Conservation (phyloP, 1,139 yeast genomes). For the Geotrichum fermentans region DNA sequence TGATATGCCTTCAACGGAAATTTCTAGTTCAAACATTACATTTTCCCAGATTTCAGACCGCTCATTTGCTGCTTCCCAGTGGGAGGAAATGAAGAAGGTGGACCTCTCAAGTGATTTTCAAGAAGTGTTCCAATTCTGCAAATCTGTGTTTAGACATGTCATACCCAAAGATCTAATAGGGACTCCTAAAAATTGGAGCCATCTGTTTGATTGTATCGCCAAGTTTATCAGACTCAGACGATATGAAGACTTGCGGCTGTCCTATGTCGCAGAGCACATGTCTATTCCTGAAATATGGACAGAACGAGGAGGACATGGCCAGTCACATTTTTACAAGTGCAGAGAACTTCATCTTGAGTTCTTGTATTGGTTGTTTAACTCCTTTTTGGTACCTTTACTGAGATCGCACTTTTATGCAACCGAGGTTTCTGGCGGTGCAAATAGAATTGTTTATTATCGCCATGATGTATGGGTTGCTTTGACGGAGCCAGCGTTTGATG, state of each 20-base stretch:
- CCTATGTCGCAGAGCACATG: slow-evolving; percentile 36
- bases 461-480: slow-evolving; percentile 56
- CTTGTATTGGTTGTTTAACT: slow-evolving; percentile 54
- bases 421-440: slow-evolving; percentile 43
- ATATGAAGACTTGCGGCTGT: slow-evolving; percentile 34
- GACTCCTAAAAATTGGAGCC: slow-evolving; percentile 44
- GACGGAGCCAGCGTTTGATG: slow-evolving; percentile 30
- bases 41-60: slow-evolving; percentile 3
- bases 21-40: not conserved
- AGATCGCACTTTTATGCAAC: slow-evolving; percentile 64
- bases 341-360: slow-evolving; percentile 41
- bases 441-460: slow-evolving; percentile 48
- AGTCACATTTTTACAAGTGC: slow-evolving; percentile 23
- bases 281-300: slow-evolving; percentile 38
- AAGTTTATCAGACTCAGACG: slow-evolving; percentile 39
- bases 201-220: slow-evolving; percentile 41
- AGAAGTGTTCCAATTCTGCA: slow-evolving; percentile 21
- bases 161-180: slow-evolving; percentile 60
- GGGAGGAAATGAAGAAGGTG: slow-evolving; percentile 15
- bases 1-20: not conserved
- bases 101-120: slow-evolving; percentile 5
- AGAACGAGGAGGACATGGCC: slow-evolving; percentile 44
- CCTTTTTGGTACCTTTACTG: slow-evolving; percentile 48
- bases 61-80: slow-evolving; percentile 6
- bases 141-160: slow-evolving; percentile 31